Conservation (phyloP, 1,139 yeast genomes). For the Pneumocystis oryctolagi region DNA sequence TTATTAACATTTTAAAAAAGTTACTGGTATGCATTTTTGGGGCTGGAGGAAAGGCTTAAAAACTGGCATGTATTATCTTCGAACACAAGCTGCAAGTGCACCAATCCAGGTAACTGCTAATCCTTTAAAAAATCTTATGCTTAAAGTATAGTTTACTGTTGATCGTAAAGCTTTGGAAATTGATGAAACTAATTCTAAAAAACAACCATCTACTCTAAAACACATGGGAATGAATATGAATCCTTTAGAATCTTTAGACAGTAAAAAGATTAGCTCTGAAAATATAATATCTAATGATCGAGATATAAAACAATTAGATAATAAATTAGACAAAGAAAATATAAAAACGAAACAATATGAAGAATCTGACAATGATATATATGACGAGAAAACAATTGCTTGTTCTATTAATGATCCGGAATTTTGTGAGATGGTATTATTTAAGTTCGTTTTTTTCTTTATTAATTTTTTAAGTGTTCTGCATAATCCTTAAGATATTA, state of each 20-base stretch:
- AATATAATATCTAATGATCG: neutral
- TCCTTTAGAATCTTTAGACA: constrained; percentile 20
- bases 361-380: constrained; percentile 46
- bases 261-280: constrained; percentile 1
- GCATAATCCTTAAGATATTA: neutral
- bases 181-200: constrained; percentile 21
- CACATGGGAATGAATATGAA: constrained; percentile 19
- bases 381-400: constrained; percentile 82
- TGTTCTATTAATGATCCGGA: constrained; percentile 96
- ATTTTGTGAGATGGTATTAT: constrained; percentile 66
- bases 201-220: constrained; percentile 14
- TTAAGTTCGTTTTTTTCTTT: neutral
- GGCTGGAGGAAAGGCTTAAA: constrained; percentile 95
- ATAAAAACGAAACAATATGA: constrained; percentile 17
- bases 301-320: constrained; percentile 5
- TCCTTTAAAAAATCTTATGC: neutral
- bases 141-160: constrained; percentile 52
- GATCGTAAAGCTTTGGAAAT: constrained; percentile 37
- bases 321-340: constrained; percentile 11
- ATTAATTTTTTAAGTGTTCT: constrained; percentile 1
- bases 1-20: constrained; percentile 16
- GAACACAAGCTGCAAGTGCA: constrained; percentile 89
- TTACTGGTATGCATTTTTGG: constrained; percentile 94
- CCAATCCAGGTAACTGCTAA: constrained; percentile 37
- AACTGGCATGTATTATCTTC: constrained; percentile 93